A percentile compares a stretch with the other conserved stretches of the same genome.
Evolutionary conservation across 2,329 filamentous ascomycete species (phyloP).

Genomic region (Cadophora luteo-olivacea): DNA sequence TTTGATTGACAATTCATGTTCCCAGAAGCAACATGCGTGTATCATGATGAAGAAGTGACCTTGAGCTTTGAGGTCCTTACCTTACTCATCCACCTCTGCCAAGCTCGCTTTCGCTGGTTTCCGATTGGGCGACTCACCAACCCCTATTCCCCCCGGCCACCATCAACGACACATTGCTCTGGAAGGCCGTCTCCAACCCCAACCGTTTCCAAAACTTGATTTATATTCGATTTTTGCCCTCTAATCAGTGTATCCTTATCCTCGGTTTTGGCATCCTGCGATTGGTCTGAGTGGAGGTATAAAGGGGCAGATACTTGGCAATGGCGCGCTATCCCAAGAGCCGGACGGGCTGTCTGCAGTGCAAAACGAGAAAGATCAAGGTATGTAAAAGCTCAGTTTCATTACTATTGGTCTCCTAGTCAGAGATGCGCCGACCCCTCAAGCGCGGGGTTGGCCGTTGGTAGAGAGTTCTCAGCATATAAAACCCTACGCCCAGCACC

Average conservation of each 20-base stretch:
- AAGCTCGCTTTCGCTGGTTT: not conserved
- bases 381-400: conserved; percentile 27
- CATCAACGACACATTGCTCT: not conserved
- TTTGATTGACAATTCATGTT: too few species aligned
- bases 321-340: conserved; percentile 33
- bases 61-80: too few species aligned
- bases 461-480: too few species aligned
- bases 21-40: too few species aligned
- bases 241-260: not conserved
- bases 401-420: not conserved
- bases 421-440: not conserved
- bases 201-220: not conserved
- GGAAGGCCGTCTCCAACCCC: not conserved
- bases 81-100: not conserved
- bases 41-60: too few species aligned
- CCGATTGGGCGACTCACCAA: not conserved
- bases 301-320: not conserved
- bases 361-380: conserved; percentile 41
- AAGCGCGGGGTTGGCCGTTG: too few species aligned
- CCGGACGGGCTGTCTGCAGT: conserved; percentile 39
- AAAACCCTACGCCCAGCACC: too few species aligned
- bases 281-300: not conserved
- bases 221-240: not conserved
- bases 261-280: not conserved
- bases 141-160: not conserved